Percentiles rank a stretch among this genome's conserved stretches.
phyloP scores from a whole-genome alignment of 148 eudicot genomes.

The Talinum fruticosum region DNA sequence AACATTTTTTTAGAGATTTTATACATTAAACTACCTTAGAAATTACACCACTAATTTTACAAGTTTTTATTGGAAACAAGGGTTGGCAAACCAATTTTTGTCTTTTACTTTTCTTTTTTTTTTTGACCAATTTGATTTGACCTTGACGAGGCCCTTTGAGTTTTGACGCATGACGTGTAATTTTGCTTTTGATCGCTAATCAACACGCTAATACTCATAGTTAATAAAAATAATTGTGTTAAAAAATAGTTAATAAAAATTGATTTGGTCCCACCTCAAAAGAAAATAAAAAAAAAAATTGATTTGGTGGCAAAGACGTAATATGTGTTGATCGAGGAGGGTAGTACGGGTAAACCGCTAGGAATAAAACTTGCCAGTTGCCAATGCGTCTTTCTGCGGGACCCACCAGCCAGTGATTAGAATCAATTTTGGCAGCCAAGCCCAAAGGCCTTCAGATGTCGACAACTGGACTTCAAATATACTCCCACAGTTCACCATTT shows the following conservation, averaged over 20 bases:
- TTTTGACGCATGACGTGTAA: constrained; percentile 14
- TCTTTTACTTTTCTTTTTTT: not conserved
- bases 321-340: not conserved
- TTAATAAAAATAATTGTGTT: too few relatives aligned
- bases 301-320: not conserved
- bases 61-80: constrained; percentile 18
- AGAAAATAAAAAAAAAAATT: not conserved
- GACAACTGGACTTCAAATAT: not conserved
- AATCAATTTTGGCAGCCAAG: not conserved
- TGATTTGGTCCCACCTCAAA: too few relatives aligned
- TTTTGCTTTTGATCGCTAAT: too few relatives aligned
- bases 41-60: constrained; percentile 2
- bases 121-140: constrained; percentile 13
- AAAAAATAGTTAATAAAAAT: too few relatives aligned
- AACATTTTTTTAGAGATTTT: too few relatives aligned
- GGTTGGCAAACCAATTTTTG: not conserved
- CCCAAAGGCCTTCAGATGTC: not conserved
- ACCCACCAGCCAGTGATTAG: not conserved
- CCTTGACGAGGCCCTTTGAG: constrained; percentile 6
- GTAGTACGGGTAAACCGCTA: not conserved
- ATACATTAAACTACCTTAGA: too few relatives aligned
- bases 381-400: not conserved
- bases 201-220: too few relatives aligned
- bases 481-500: not conserved
- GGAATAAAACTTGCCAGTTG: not conserved